A percentile compares a stretch with the other conserved stretches of the same genome.
phyloP scores from a whole-genome alignment of 2,329 filamentous ascomycete species.

The Sclerotinia borealis region DNA sequence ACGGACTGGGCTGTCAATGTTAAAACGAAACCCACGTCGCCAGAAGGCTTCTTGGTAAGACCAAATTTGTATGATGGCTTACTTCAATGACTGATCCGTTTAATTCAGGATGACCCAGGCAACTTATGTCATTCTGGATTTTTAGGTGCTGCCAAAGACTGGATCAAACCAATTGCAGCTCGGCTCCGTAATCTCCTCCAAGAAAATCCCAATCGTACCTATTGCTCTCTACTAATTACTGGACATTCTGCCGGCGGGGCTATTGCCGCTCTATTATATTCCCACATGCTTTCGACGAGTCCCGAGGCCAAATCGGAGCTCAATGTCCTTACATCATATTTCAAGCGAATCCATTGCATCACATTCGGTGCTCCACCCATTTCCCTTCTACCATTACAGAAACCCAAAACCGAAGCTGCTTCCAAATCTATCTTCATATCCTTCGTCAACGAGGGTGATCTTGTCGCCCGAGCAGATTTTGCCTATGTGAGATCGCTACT shows the following conservation, averaged over 20 bases:
- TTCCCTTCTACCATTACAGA: constrained; percentile 61
- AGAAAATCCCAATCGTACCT: constrained; percentile 61
- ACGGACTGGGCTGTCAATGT: constrained; percentile 86
- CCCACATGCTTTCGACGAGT: constrained; percentile 67
- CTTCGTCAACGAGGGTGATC: constrained; percentile 84
- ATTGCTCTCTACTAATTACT: constrained; percentile 71
- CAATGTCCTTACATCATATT: constrained; percentile 59
- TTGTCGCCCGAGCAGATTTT: constrained; percentile 70
- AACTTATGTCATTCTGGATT: constrained; percentile 82
- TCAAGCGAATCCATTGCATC: constrained; percentile 76
- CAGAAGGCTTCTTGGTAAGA: constrained; percentile 57
- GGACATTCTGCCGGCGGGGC: constrained; percentile 84
- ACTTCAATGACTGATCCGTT: not conserved
- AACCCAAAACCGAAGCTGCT: constrained; percentile 44
- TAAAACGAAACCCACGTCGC: constrained; percentile 59
- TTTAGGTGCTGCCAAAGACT: constrained; percentile 65
- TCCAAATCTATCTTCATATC: constrained; percentile 68
- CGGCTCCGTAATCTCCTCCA: constrained; percentile 63
- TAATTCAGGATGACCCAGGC: constrained; percentile 55
- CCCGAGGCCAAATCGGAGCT: constrained; percentile 58
- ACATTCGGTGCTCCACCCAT: constrained; percentile 82
- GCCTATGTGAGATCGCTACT: constrained; percentile 67
- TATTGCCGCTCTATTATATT: constrained; percentile 71
- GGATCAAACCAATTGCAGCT: constrained; percentile 66
- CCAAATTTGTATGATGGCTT: not conserved